Conservation (phyloP, 768 basidiomycete genomes). For the Kondoa malvinella region DNA sequence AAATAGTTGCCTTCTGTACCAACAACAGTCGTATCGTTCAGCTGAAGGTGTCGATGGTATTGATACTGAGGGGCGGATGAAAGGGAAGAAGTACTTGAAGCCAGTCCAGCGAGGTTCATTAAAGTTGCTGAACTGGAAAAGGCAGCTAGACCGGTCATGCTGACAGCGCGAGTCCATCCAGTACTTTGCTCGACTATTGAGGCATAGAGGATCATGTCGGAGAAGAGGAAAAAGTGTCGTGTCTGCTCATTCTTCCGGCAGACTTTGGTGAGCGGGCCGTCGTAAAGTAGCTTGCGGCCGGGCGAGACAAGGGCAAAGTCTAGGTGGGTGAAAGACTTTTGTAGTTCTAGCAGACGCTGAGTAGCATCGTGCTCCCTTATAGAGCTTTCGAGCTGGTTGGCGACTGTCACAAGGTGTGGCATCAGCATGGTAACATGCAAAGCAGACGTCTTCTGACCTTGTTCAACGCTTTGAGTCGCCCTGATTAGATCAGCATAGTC, state of each 20-base stretch:
- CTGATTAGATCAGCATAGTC: constrained; percentile 15
- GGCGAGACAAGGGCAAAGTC: constrained; percentile 63
- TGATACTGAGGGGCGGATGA: constrained; percentile 7
- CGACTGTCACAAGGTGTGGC: constrained; percentile 16
- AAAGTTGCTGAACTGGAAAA: not conserved
- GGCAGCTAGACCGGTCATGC: not conserved
- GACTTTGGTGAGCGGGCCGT: constrained; percentile 30
- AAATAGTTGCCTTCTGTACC: constrained; percentile 23
- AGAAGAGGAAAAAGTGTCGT: constrained; percentile 63
- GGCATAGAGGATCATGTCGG: constrained; percentile 52
- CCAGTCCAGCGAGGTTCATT: constrained; percentile 7
- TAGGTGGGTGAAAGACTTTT: constrained; percentile 56
- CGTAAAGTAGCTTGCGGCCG: constrained; percentile 59
- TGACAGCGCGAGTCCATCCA: not conserved
- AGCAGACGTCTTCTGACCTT: constrained; percentile 15
- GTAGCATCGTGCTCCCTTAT: constrained; percentile 48
- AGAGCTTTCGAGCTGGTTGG: constrained; percentile 23
- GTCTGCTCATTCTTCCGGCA: constrained; percentile 34
- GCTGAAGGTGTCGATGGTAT: constrained; percentile 21
- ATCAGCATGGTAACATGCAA: not conserved
- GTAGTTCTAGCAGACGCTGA: constrained; percentile 56
- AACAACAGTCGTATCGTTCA: constrained; percentile 29
- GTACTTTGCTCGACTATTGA: not conserved
- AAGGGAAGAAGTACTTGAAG: not conserved
- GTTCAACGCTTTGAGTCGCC: constrained; percentile 21